Evolutionary conservation across 176 grass and related monocot genomes (phyloP), one percentile per base, ranked within the genome.

Genomic region (Tillandsia leiboldiana): DNA sequence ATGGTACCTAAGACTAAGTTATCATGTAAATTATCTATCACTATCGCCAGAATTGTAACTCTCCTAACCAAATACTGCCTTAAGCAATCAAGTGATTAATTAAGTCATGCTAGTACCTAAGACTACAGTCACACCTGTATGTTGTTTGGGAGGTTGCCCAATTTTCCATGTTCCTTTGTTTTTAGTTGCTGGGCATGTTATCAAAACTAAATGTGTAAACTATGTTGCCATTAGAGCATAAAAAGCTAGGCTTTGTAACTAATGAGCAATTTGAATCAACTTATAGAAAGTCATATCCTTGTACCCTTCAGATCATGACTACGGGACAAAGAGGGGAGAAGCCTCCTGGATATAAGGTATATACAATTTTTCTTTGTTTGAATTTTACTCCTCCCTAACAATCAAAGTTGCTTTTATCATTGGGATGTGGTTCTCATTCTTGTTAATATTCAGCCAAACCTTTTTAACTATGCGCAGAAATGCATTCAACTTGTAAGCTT

Each of bases 271-370:
- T 23, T 23, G 22, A 61, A 23, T 61, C 9, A 61, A 18, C n/a
- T 61, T 22, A 9, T 61, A 15, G 13, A 42, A 42, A 42, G 4
- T 42, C 33, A 7, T 42, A 42, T 42, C 9, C 18, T 61, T 61
- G 22, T 70, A 23, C 33, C 6, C 4, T 33, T 63, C 26, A 82
- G 80, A 71, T 64, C 58, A 71, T 64, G 72, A 26, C 80, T 76
- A 71, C 63, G 42, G 72, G 73, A 17, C 80, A 76, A 53, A 69
- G 23, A 70, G 65, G 49, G 66, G 80, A 82, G 73, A 82, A 61
- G 54, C 42, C 87, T 82, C 78, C 84, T 67, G 78, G 81, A 42
- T 64, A 64, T 67, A 87, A 95, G 87, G 91, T 95, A 61, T 69
- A 49, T 15, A 62, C 1, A 18, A 13, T 22, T 62, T 62, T n/a